Percentiles rank a stretch among this genome's conserved stretches.
Evolutionary conservation across 306 rosid genomes (phyloP).

Genomic region (Gleditsia sinensis): DNA sequence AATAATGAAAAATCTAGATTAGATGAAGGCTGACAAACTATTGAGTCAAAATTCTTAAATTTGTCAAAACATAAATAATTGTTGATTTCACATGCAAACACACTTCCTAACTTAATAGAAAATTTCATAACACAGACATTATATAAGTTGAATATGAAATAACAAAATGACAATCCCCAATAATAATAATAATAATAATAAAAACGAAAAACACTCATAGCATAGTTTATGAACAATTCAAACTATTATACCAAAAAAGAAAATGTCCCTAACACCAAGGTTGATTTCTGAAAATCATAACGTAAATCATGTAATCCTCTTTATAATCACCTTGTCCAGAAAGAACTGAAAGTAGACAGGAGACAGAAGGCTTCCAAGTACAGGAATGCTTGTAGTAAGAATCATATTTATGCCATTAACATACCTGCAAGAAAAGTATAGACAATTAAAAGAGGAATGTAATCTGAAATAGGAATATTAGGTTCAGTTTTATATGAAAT

Average conservation of each 20-base stretch:
- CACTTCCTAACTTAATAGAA: neutral
- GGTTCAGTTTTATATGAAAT: slow-evolving; percentile 23
- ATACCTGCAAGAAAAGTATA: slow-evolving; percentile 64
- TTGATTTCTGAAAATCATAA: slow-evolving; percentile 22
- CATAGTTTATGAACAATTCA: neutral
- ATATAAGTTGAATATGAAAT: slow-evolving; percentile 23
- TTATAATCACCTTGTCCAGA: slow-evolving; percentile 80
- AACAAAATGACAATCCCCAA: neutral
- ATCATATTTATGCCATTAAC: slow-evolving; percentile 95
- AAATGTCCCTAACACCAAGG: slow-evolving; percentile 23
- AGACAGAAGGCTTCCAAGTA: slow-evolving; percentile 92
- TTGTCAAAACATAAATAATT: too few species aligned
- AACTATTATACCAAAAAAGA: neutral
- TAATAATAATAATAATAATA: neutral
- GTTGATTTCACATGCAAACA: too few species aligned
- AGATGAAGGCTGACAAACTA: too few species aligned
- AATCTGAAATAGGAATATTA: slow-evolving; percentile 12
- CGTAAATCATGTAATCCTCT: slow-evolving; percentile 2
- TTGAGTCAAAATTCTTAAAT: too few species aligned
- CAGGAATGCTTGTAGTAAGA: slow-evolving; percentile 89
- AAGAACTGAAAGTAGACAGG: slow-evolving; percentile 96
- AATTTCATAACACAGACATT: neutral
- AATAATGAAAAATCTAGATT: too few species aligned
- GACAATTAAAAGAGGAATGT: slow-evolving; percentile 30
- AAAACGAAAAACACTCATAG: neutral